phyloP scores from a whole-genome alignment of 306 rosid genomes.

The Cicer pinnatifidum region DNA sequence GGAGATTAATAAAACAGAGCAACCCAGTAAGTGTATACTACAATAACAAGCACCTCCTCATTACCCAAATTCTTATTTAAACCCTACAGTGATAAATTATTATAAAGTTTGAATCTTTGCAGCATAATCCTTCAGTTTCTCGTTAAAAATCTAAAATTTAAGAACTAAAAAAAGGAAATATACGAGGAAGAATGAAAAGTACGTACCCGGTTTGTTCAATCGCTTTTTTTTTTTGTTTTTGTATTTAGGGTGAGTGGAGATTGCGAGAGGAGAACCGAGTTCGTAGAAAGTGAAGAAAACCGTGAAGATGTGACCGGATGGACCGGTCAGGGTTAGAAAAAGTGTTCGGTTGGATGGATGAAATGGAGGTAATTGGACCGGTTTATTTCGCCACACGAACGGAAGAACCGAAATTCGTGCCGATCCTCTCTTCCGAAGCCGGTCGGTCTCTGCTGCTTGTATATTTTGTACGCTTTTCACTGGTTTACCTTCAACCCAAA shows the following conservation, averaged over 20 bases:
- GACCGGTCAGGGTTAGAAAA: slow-evolving; percentile 66
- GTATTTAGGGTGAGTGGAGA: background rate
- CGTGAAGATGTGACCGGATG: slow-evolving; percentile 55
- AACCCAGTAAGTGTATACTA: slow-evolving; percentile 20
- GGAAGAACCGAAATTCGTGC: slow-evolving; percentile 57
- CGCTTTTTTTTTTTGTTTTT: background rate
- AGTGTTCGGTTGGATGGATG: slow-evolving; percentile 48
- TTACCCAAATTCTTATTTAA: slow-evolving; percentile 19
- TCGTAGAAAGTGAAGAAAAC: slow-evolving; percentile 47
- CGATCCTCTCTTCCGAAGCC: slow-evolving; percentile 47
- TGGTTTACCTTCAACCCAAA: background rate
- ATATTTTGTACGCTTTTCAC: background rate
- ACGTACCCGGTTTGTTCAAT: slow-evolving; percentile 58
- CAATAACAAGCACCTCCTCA: slow-evolving; percentile 32
- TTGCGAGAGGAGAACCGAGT: slow-evolving; percentile 61
- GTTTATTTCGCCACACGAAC: slow-evolving; percentile 35
- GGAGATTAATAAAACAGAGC: slow-evolving; percentile 8
- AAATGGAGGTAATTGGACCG: slow-evolving; percentile 47
- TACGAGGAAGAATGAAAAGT: slow-evolving; percentile 12
- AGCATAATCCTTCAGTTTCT: background rate
- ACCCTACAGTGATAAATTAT: slow-evolving; percentile 21
- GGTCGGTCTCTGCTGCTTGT: slow-evolving; percentile 7
- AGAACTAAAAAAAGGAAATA: background rate
- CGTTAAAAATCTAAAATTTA: background rate
- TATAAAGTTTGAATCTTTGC: slow-evolving; percentile 22